Base-by-base conservation (phyloP, 2,329 filamentous ascomycete genomes). In the Xylaria sp. region DNA sequence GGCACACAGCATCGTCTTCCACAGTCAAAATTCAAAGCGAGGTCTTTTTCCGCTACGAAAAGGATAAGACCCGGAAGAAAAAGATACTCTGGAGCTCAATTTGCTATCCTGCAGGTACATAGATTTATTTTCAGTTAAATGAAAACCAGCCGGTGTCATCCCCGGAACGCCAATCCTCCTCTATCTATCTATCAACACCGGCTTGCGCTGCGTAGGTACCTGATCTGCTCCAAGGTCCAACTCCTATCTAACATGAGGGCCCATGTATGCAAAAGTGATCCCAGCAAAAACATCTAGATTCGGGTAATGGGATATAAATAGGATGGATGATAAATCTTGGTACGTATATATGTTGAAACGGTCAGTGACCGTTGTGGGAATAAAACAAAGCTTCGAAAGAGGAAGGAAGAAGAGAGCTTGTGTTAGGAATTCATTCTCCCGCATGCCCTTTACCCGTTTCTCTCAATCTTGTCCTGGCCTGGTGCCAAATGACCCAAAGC, bases 401-500 rank as follows among this genome's bases (percentile, higher is more conserved):
- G 7, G 5, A 55, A 27, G 13, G 17, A 15, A 15, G 5, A n/a
- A 3, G 5, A 44, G 15, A 50, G 17, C 3, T 17, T 38, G 20
- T 17, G 11, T 15, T 6, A 11, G 7, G 5, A 49, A 11, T 57
- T 68, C 50, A 76, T 61, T 76, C 72, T 33, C 69, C 60, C 3
- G 73, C 65, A 20, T 71, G 73, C 5, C 53, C 66, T 58, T 75
- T 75, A 1, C 69, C 71, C 1, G 63, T 66, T 27, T 72, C 81
- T 67, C 74, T 80, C 20, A 79, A 63, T 58, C 79, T 76, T 62
- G 79, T 73, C 20, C 72, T 71, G 61, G 82, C 80, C 76, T 91
- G 87, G 67, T 88, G 84, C 61, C 84, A 82, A 62, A 95, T 93
- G 31, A 89, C 87, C 84, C 87, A 92, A 33, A 96, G 78, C 59